Percentiles rank a stretch among this genome's conserved stretches.
Conservation (phyloP, 2,329 filamentous ascomycete species). For the Neonectria sp. region DNA sequence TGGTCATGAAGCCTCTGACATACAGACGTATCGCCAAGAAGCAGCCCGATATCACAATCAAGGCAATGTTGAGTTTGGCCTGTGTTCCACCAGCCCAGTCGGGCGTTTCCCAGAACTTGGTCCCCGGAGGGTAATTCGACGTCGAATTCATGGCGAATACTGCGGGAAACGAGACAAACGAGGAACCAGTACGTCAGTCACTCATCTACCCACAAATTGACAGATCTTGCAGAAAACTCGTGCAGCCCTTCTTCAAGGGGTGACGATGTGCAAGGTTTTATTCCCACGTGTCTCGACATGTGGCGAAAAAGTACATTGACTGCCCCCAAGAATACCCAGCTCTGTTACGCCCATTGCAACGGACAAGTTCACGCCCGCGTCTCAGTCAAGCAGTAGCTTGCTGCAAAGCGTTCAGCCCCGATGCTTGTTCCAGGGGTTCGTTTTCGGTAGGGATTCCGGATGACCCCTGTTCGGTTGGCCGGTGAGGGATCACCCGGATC, state of each 20-base stretch:
- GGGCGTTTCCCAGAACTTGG: constrained; percentile 23
- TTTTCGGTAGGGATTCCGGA: constrained; percentile 2
- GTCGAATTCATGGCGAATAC: constrained; percentile 13
- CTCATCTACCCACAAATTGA: background rate
- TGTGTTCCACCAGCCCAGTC: constrained; percentile 23
- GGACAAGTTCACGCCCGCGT: background rate
- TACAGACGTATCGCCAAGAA: constrained; percentile 17
- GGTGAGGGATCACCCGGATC: constrained; percentile 6
- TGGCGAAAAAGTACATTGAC: background rate
- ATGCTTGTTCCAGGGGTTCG: constrained; percentile 5
- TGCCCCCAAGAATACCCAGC: constrained; percentile 1
- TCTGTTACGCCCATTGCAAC: constrained; percentile 6
- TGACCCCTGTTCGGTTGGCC: background rate
- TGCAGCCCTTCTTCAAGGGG: constrained; percentile 1
- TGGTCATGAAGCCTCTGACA: constrained; percentile 22
- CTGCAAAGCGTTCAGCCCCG: background rate
- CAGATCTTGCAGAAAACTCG: background rate
- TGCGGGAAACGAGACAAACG: background rate
- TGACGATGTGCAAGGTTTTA: constrained; percentile 9
- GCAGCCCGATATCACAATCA: constrained; percentile 11
- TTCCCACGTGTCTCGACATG: background rate
- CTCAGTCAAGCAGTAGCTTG: background rate
- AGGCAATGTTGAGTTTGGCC: constrained; percentile 23
- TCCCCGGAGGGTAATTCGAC: constrained; percentile 16
- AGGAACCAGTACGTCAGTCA: background rate